Evolutionary conservation across 371 early-diverging fungal species (phyloP).

Genomic region (Saksenaea vasiformis): DNA sequence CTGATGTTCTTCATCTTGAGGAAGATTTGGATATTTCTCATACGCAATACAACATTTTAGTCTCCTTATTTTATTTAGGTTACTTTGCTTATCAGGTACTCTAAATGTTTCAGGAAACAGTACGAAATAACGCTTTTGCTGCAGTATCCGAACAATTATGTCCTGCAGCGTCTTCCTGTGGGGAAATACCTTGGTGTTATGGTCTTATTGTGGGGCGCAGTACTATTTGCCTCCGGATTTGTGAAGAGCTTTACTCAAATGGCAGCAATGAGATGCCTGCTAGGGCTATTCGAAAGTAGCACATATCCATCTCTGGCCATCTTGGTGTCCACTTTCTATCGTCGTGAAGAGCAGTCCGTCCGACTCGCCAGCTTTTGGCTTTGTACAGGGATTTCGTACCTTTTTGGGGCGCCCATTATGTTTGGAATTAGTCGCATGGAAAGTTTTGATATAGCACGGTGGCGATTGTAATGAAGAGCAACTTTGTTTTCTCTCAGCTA

Average conservation of each 20-base stretch:
- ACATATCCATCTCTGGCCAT: constrained; percentile 14
- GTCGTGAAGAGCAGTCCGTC: neutral
- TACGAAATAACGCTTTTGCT: constrained; percentile 1
- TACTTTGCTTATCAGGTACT: constrained; percentile 39
- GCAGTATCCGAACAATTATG: constrained; percentile 42
- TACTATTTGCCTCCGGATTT: constrained; percentile 24
- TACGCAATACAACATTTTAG: constrained; percentile 30
- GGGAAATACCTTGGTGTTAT: constrained; percentile 36
- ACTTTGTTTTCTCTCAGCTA: no score
- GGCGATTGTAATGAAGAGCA: constrained; percentile 25
- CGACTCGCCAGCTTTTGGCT: constrained; percentile 16
- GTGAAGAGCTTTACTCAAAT: constrained; percentile 33
- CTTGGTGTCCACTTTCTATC: constrained; percentile 3
- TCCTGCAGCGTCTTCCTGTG: constrained; percentile 38
- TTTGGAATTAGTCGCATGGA: constrained; percentile 25
- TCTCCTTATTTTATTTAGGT: constrained; percentile 41
- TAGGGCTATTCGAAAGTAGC: constrained; percentile 32
- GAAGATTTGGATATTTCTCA: constrained; percentile 26
- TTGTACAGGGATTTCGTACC: constrained; percentile 19
- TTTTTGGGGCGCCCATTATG: constrained; percentile 46
- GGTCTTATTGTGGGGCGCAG: constrained; percentile 33
- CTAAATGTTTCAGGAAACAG: no score
- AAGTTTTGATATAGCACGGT: constrained; percentile 14
- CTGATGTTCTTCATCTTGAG: constrained; percentile 29
- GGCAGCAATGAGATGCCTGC: constrained; percentile 38